A percentile compares a stretch with the other conserved stretches of the same genome.
These are phyloP conservation scores for Hura crepitans DNA, from an alignment of 441 rosid genomes.

Conservation along the genomic window DNA sequence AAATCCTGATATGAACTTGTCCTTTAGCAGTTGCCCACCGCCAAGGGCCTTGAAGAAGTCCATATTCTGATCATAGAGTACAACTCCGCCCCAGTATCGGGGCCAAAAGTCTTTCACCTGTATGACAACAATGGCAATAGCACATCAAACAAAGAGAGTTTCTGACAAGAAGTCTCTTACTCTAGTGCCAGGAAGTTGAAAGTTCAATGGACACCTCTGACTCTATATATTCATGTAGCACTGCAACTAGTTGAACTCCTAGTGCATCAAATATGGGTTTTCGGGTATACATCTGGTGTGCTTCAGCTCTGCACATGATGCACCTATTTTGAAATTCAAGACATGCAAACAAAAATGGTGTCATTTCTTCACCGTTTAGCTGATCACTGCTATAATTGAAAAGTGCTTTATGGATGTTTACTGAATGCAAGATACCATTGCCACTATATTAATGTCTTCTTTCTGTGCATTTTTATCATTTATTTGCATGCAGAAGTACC, in stretches of 20 bases:
- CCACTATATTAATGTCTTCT: background rate
- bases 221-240: conserved; percentile 63
- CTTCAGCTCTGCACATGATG: conserved; percentile 78
- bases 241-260: conserved; percentile 53
- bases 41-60: conserved; percentile 68
- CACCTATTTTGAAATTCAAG: conserved; percentile 44
- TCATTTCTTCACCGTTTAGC: conserved; percentile 13
- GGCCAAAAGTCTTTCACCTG: conserved; percentile 74
- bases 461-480: background rate
- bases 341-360: conserved; percentile 7
- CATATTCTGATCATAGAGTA: conserved; percentile 46
- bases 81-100: conserved; percentile 62
- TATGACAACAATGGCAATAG: conserved; percentile 2
- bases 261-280: conserved; percentile 62
- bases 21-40: conserved; percentile 58
- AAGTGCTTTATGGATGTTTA: background rate
- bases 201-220: conserved; percentile 41
- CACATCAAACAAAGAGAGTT: conserved; percentile 15
- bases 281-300: conserved; percentile 54
- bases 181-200: conserved; percentile 10
- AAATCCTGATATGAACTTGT: conserved; percentile 66
- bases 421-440: background rate
- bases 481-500: background rate
- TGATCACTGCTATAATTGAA: background rate
- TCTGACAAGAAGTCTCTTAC: background rate